phyloP scores from a whole-genome alignment of 2,329 filamentous ascomycete genomes.

The Hawksworthiomyces lignivorus region DNA sequence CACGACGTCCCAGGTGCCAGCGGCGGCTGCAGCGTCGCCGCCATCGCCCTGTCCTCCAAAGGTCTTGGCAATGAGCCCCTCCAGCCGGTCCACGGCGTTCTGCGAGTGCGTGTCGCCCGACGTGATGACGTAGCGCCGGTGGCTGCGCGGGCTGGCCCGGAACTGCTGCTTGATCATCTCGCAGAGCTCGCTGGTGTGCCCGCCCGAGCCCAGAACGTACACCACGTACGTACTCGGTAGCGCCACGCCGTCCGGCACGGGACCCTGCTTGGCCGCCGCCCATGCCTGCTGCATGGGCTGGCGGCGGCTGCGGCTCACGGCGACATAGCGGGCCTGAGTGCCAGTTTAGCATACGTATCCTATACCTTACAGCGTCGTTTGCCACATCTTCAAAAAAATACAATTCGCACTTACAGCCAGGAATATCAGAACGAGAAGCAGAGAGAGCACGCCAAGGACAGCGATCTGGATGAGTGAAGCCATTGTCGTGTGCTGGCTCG shows the following conservation, averaged over 20 bases:
- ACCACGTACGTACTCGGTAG: constrained; percentile 49
- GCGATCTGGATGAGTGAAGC: neutral
- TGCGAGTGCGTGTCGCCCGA: constrained; percentile 68
- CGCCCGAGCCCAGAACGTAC: constrained; percentile 83
- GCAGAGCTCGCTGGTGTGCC: constrained; percentile 93
- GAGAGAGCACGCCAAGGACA: neutral
- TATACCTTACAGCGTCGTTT: neutral
- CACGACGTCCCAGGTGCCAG: constrained; percentile 54
- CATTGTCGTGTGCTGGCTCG: neutral
- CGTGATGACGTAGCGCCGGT: constrained; percentile 76
- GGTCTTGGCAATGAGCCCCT: constrained; percentile 36
- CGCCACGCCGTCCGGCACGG: constrained; percentile 10
- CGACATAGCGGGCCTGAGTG: constrained; percentile 11
- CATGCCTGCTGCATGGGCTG: constrained; percentile 8
- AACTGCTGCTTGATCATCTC: constrained; percentile 63
- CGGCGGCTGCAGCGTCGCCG: constrained; percentile 12
- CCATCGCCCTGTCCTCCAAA: constrained; percentile 19
- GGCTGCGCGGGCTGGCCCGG: constrained; percentile 42
- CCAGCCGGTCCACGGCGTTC: constrained; percentile 55
- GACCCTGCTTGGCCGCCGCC: constrained; percentile 5
- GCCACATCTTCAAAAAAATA: neutral
- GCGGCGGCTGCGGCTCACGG: neutral
- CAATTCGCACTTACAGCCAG: neutral
- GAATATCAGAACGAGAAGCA: neutral
- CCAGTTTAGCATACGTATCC: too few relatives aligned